Evolutionary conservation across 345 rosid genomes (phyloP), one percentile per base, ranked within the genome.

Genomic region (Anacardium occidentale): DNA sequence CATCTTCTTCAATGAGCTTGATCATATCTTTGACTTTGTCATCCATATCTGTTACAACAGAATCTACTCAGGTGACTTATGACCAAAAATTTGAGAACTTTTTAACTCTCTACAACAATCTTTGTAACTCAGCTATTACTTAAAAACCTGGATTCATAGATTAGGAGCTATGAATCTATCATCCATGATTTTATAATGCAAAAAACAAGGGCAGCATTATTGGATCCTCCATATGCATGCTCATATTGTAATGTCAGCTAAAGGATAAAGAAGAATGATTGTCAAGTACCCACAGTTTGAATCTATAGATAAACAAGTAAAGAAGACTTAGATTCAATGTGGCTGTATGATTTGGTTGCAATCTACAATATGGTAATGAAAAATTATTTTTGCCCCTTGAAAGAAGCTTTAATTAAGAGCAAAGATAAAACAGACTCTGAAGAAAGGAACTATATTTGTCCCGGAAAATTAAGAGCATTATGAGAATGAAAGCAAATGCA

Each of bases 1-100:
- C 99, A 82, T 95, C 99, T 83, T 91, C 97, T 85, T 95, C 99
- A 11, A 95, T 91, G 53, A 95, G 91, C 83, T 91, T 95, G 77
- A 95, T 92, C 98, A 95, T 95, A 20, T 89, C 84, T 75, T 91
- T 91, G 56, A 95, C 98, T 83, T 91, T 95, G 62, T 79, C 71
- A 80, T 95, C 99, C 96, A 95, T 95, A 82, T 88, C 99, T 95
- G 86, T 79, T 76, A 64, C 37, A 70, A 45, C 72, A 77, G 14
- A 29, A 65, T 18, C 24, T 47, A 53, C 54, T 64, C 4, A 15
- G 64, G 2, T 32, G 44, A 53, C 52, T 24, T 51, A 44, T 17
- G 7, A 53, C 52, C 15, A 47, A 60, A 72, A 34, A 40, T 26
- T 70, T 44, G 32, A 11, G 53, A 48, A 48, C 11, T 56, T 42